phyloP scores from a whole-genome alignment of 2,329 filamentous ascomycete genomes.

The Fusarium papillatum region DNA sequence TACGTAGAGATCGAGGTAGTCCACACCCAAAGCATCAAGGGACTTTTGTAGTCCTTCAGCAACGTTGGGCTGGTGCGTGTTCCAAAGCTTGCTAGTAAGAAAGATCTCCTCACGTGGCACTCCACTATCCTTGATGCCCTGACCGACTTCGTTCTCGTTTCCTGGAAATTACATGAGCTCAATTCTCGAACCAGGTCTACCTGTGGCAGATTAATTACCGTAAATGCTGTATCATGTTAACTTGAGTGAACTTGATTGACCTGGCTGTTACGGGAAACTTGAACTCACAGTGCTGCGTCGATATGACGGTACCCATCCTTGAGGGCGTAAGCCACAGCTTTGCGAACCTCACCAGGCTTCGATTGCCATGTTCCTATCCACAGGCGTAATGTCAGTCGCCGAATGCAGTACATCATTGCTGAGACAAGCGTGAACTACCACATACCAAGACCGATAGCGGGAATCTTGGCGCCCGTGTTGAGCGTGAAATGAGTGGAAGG shows the following conservation, averaged over 20 bases:
- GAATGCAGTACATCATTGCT: not conserved
- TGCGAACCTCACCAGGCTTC: conserved; percentile 66
- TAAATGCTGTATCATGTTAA: conserved; percentile 42
- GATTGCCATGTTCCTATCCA: conserved; percentile 69
- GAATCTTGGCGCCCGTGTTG: conserved; percentile 82
- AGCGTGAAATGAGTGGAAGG: conserved; percentile 60
- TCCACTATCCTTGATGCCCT: conserved; percentile 59
- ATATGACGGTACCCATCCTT: conserved; percentile 68
- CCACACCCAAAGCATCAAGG: conserved; percentile 56
- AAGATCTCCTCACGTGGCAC: conserved; percentile 60
- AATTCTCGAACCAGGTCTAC: no score
- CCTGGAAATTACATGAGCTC: not conserved
- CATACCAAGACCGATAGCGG: conserved; percentile 79
- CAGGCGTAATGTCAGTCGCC: not conserved
- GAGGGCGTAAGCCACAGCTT: conserved; percentile 65
- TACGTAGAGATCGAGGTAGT: conserved; percentile 56
- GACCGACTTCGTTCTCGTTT: conserved; percentile 62
- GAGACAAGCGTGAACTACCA: conserved; percentile 65
- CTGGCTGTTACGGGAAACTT: not conserved
- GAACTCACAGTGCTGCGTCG: conserved; percentile 53
- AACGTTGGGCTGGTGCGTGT: conserved; percentile 67
- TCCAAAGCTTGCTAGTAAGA: conserved; percentile 73
- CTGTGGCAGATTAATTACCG: not conserved
- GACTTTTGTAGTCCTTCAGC: conserved; percentile 58
- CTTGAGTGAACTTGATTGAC: not conserved